These are phyloP conservation scores for Cucumis hystrix DNA, from an alignment of 306 rosid species.

Conservation along the genomic window DNA sequence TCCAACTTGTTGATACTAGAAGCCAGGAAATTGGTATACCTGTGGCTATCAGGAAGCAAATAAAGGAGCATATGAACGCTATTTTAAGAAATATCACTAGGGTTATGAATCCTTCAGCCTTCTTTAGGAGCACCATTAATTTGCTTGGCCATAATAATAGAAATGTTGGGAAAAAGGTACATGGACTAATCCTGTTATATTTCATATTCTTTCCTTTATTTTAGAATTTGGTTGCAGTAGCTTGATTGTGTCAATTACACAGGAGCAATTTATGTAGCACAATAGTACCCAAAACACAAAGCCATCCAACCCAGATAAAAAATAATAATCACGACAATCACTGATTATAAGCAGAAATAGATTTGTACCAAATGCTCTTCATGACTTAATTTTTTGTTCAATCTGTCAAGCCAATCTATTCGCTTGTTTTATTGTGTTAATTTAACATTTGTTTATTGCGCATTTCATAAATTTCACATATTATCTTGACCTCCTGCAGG, in stretches of 20 bases:
- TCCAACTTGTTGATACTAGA: conserved; percentile 46
- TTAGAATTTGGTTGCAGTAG: neutral
- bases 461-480: neutral
- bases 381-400: neutral
- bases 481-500: conserved; percentile 35
- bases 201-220: neutral
- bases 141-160: conserved; percentile 51
- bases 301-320: neutral
- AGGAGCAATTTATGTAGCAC: neutral
- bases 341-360: neutral
- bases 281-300: neutral
- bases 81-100: conserved; percentile 35
- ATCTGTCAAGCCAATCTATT: neutral
- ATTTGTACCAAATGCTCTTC: neutral
- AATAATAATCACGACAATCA: neutral
- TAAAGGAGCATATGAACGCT: conserved; percentile 46
- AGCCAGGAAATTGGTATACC: conserved; percentile 34
- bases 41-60: conserved; percentile 37
- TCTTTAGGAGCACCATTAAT: conserved; percentile 42
- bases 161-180: conserved; percentile 61
- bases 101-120: conserved; percentile 49
- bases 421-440: neutral
- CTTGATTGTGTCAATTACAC: neutral
- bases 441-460: neutral
- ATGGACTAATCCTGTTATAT: neutral